Percentiles rank a stretch among this genome's conserved stretches.
These are phyloP conservation scores for Chalara sp. DNA, from an alignment of 2,329 filamentous ascomycete species.

Conservation along the genomic window DNA sequence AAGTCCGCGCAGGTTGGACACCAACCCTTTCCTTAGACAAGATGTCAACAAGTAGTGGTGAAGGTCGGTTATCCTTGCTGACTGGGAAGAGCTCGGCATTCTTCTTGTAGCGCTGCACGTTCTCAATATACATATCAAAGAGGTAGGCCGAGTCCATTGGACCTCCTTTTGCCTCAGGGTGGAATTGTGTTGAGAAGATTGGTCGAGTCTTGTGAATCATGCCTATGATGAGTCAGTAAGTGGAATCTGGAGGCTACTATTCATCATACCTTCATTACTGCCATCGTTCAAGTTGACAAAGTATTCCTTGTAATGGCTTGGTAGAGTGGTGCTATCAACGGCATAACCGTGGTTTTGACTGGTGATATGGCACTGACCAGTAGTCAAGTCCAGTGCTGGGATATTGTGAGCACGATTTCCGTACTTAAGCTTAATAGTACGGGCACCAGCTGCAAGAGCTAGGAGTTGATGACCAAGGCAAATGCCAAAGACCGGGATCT, in stretches of 20 bases:
- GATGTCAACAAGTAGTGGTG: slow-evolving; percentile 81
- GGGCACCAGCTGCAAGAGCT: slow-evolving; percentile 79
- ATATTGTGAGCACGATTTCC: slow-evolving; percentile 99
- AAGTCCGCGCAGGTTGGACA: slow-evolving; percentile 40
- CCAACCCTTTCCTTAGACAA: slow-evolving; percentile 92
- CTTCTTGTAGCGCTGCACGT: slow-evolving; percentile 83
- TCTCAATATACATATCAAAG: slow-evolving; percentile 93
- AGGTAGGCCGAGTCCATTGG: slow-evolving; percentile 93
- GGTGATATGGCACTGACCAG: slow-evolving; percentile 96
- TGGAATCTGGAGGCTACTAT: not conserved
- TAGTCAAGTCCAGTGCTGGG: slow-evolving; percentile 87
- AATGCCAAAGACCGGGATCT: slow-evolving; percentile 94
- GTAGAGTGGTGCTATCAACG: slow-evolving; percentile 77
- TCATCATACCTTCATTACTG: slow-evolving; percentile 71
- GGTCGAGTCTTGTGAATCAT: slow-evolving; percentile 95
- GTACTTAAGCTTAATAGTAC: slow-evolving; percentile 97
- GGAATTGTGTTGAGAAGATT: slow-evolving; percentile 98
- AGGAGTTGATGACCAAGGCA: slow-evolving; percentile 96
- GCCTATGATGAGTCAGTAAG: slow-evolving; percentile 31
- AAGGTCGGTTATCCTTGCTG: slow-evolving; percentile 79
- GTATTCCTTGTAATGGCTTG: slow-evolving; percentile 90
- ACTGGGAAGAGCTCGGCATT: slow-evolving; percentile 63
- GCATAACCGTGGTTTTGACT: slow-evolving; percentile 98
- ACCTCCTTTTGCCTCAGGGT: slow-evolving; percentile 95
- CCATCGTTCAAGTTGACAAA: slow-evolving; percentile 98